Conservation (phyloP, 2,329 filamentous ascomycete species). For the Westerdykella ornata region DNA sequence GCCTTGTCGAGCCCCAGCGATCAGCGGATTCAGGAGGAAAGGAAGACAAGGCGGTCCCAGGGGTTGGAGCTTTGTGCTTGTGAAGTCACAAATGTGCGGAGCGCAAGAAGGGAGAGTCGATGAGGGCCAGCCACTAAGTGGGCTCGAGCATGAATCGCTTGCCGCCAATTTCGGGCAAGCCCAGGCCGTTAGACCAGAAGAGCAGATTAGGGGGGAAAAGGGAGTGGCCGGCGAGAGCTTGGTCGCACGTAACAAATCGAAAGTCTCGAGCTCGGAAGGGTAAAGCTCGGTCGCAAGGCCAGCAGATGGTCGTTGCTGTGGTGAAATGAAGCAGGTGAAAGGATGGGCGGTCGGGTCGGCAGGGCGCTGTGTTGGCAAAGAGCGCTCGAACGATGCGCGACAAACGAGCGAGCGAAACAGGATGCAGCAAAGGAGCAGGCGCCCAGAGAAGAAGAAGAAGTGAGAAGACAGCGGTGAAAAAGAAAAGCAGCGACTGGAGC, state of each 20-base stretch:
- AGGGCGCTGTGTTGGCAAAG: conserved; percentile 30
- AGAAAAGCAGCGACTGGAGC: conserved; percentile 2
- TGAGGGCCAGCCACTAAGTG: conserved; percentile 20
- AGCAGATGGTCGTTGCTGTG: conserved; percentile 35
- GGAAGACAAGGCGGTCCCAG: conserved; percentile 14
- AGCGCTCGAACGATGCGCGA: conserved; percentile 9
- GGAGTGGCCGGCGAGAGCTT: conserved; percentile 20
- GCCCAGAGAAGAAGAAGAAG: not conserved
- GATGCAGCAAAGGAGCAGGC: conserved; percentile 4
- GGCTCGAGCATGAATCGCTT: conserved; percentile 34
- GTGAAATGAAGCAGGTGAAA: conserved; percentile 18
- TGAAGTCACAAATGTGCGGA: conserved; percentile 6
- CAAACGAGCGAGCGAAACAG: conserved; percentile 14
- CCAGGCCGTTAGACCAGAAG: conserved; percentile 27
- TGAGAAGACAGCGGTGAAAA: conserved; percentile 6
- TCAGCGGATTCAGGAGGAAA: conserved; percentile 11
- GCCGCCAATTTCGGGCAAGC: conserved; percentile 29
- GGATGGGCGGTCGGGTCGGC: conserved; percentile 26
- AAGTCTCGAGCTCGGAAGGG: conserved; percentile 25
- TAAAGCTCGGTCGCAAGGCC: conserved; percentile 22
- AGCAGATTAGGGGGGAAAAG: conserved; percentile 34
- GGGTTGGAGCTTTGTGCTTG: conserved; percentile 20
- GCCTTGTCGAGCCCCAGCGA: conserved; percentile 12
- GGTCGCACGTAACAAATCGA: conserved; percentile 33
- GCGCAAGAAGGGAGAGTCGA: conserved; percentile 11